Evolutionary conservation across 1,284 basidiomycete species (phyloP).

Genomic region (Sphaerobolus stellatus): DNA sequence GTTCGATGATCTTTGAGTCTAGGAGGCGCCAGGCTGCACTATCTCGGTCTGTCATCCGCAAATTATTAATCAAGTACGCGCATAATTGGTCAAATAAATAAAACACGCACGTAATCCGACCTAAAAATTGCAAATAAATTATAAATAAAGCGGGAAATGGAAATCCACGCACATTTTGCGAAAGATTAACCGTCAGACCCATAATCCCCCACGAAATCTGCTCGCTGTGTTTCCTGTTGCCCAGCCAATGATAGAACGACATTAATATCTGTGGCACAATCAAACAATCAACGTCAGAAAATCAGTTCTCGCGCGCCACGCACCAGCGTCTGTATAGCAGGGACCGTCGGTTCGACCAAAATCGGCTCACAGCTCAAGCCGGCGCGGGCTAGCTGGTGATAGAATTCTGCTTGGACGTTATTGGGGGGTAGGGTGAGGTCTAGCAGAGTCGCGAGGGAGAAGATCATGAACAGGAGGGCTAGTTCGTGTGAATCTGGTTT

Average conservation of each 20-base stretch:
- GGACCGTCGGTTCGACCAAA: constrained; percentile 14
- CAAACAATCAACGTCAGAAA: background rate
- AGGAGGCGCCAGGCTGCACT: constrained; percentile 14
- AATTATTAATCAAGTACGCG: background rate
- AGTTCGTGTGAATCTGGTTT: constrained; percentile 16
- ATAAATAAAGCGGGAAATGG: background rate
- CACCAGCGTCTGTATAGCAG: constrained; percentile 16
- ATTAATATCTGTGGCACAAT: constrained; percentile 8
- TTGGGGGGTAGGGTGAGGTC: constrained; percentile 15
- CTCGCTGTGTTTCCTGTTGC: constrained; percentile 13
- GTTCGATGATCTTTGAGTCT: constrained; percentile 13
- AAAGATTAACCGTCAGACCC: constrained; percentile 11
- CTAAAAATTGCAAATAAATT: constrained; percentile 5
- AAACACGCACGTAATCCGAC: constrained; percentile 18
- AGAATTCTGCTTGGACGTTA: constrained; percentile 16
- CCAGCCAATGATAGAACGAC: constrained; percentile 15
- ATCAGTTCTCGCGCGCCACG: constrained; percentile 10
- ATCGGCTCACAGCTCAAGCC: constrained; percentile 15
- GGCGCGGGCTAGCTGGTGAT: constrained; percentile 15
- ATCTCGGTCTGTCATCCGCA: constrained; percentile 14
- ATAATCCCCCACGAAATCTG: constrained; percentile 16
- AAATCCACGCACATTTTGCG: constrained; percentile 15
- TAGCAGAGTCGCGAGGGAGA: constrained; percentile 16
- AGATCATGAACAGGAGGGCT: constrained; percentile 16
- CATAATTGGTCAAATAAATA: background rate